Conservation (phyloP, 2,329 filamentous ascomycete genomes). For the Blastomyces parvus region DNA sequence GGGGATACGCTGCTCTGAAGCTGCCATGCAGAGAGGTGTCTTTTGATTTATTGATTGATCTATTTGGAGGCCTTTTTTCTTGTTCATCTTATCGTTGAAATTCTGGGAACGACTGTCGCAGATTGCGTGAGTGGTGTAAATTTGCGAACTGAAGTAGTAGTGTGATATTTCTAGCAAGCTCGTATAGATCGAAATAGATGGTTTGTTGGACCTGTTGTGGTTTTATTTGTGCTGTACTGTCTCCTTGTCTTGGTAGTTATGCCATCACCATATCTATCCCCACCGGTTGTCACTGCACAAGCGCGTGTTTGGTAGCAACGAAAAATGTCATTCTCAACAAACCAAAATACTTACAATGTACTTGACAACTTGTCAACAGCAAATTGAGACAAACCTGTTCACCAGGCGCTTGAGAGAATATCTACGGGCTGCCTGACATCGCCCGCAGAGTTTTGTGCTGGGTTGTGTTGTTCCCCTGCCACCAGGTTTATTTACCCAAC, state of each 20-base stretch:
- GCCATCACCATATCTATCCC: no score
- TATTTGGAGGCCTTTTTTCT: neutral
- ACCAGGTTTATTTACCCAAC: slow-evolving; percentile 20
- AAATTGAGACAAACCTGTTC: neutral
- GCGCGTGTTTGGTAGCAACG: no score
- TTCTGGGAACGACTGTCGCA: neutral
- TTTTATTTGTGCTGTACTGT: neutral
- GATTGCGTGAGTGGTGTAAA: neutral
- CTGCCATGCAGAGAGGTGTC: neutral
- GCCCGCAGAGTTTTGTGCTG: neutral
- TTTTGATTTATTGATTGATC: neutral
- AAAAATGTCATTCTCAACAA: neutral
- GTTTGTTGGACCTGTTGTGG: neutral
- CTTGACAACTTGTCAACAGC: neutral
- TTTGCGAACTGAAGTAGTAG: neutral
- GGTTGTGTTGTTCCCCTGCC: slow-evolving; percentile 19
- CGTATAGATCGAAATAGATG: neutral
- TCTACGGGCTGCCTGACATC: neutral
- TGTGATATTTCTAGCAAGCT: neutral
- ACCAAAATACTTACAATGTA: neutral
- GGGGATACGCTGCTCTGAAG: slow-evolving; percentile 76
- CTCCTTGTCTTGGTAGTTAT: neutral
- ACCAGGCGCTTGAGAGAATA: neutral
- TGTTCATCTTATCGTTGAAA: neutral
- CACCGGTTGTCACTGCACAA: neutral